phyloP scores from a whole-genome alignment of 1,284 basidiomycete species.

The Cryptococcus floricola region DNA sequence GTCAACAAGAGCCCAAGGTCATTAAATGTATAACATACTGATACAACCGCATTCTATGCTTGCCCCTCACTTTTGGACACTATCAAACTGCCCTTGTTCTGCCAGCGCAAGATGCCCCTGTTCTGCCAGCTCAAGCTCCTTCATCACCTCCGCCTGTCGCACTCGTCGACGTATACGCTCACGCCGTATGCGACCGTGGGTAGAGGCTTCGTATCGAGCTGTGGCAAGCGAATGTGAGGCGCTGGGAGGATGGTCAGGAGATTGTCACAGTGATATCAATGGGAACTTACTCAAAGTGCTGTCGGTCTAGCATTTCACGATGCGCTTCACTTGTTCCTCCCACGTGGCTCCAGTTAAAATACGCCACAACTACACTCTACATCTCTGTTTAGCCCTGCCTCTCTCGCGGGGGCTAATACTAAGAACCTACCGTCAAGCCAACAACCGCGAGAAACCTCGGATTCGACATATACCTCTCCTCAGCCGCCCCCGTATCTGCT shows the following conservation, averaged over 20 bases:
- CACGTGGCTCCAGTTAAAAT: slow-evolving; percentile 33
- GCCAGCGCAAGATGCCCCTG: slow-evolving; percentile 13
- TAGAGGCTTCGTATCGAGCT: slow-evolving; percentile 41
- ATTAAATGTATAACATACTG: too few relatives aligned
- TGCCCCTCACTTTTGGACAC: too few relatives aligned
- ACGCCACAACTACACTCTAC: slow-evolving; percentile 21
- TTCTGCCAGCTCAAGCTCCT: slow-evolving; percentile 38
- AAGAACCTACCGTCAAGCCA: slow-evolving; percentile 13
- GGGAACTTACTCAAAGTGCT: slow-evolving; percentile 39
- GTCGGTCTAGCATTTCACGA: slow-evolving; percentile 28
- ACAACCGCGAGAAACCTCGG: slow-evolving; percentile 20
- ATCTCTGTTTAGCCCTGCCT: neutral
- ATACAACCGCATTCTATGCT: too few relatives aligned
- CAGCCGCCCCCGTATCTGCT: slow-evolving; percentile 16
- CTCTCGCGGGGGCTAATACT: neutral
- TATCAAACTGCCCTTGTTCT: neutral
- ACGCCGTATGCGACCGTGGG: slow-evolving; percentile 40
- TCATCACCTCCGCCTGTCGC: slow-evolving; percentile 32
- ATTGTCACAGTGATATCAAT: neutral
- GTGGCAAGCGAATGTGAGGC: slow-evolving; percentile 45
- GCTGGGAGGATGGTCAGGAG: slow-evolving; percentile 16
- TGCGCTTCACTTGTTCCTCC: slow-evolving; percentile 21
- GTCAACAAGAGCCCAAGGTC: too few relatives aligned
- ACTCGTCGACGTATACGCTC: slow-evolving; percentile 44
- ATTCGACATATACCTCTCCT: slow-evolving; percentile 32